Evolutionary conservation across 2,329 filamentous ascomycete genomes (phyloP), one percentile per base, ranked within the genome.

Genomic region (Claviceps spartinae): DNA sequence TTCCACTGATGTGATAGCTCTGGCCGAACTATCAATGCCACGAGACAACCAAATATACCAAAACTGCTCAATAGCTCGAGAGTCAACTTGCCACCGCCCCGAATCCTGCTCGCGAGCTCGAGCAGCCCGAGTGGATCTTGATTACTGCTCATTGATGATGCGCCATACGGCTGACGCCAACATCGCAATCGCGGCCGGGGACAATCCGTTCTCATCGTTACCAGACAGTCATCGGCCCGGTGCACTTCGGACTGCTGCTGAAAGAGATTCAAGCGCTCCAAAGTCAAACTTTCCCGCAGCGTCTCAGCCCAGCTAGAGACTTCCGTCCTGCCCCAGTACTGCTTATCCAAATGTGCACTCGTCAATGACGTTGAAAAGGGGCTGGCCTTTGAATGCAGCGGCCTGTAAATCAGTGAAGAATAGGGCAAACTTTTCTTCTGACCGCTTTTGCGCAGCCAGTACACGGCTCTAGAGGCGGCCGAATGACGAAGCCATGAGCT

Each of bases 111-210:
- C 2, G 79, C 78, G 56, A 89, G 76, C 55, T 82, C 75, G 49
- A 94, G 73, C 38, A 95, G 65, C 0, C 89, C 89, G 0, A 95
- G 72, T 1, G 90, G 90, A 64, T 96, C 90, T 54, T 86, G 77
- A 37, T 81, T 75, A 58, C 47, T 51, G 13, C 41, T 49, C 8
- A 51, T 37, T n/a, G 14, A 16, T n/a, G 14, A 16, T 14, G 40
- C 5, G 43, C 13, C 30, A 14, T 18, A 24, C 40, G 30, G n/a
- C 6, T 36, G 45, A 22, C 18, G 50, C 14, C 24, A 34, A 24
- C 47, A 20, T 36, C 24, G 47, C 8, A 26, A 42, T 14, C 38
- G 34, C 20, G 37, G 14, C 38, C 44, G 34, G 22, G 20, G 41
- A 45, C 43, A 49, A 14, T 47, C 47, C 9, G 48, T 51, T 36